These are phyloP conservation scores for Pythium phragmiticola DNA, from an alignment of 352 stramenopile species.

Conservation along the genomic window DNA sequence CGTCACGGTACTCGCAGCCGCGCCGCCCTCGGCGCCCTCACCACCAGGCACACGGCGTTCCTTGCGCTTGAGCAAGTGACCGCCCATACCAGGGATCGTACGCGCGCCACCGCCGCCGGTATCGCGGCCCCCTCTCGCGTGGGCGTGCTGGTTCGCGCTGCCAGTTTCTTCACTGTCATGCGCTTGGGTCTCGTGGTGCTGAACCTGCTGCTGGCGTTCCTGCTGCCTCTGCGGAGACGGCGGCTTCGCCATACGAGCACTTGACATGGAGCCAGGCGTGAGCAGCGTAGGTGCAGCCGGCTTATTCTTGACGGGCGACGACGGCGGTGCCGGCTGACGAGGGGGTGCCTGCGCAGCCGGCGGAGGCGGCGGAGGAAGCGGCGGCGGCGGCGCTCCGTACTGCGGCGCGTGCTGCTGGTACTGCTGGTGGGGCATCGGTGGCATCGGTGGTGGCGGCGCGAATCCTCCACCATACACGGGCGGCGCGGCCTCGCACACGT, in stretches of 20 bases:
- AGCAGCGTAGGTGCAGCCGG: slow-evolving; percentile 42
- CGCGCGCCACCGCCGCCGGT: slow-evolving; percentile 24
- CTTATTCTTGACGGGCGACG: slow-evolving; percentile 13
- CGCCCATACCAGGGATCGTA: slow-evolving; percentile 83
- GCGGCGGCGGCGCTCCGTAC: slow-evolving; percentile 12
- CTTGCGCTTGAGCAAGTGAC: slow-evolving; percentile 76
- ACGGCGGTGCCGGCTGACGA: slow-evolving; percentile 9
- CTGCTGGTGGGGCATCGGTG: slow-evolving; percentile 19
- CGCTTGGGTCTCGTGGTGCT: background rate
- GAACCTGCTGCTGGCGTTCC: slow-evolving; percentile 20
- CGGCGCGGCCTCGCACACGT: slow-evolving; percentile 74
- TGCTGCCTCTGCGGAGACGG: slow-evolving; percentile 23
- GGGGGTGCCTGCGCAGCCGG: background rate
- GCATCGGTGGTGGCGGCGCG: slow-evolving; percentile 12
- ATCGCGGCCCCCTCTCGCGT: slow-evolving; percentile 1
- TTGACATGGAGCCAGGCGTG: slow-evolving; percentile 53
- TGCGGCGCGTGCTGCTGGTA: slow-evolving; percentile 7
- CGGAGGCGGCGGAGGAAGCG: slow-evolving; percentile 14
- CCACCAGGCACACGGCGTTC: slow-evolving; percentile 59
- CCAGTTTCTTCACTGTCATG: slow-evolving; percentile 2
- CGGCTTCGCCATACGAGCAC: slow-evolving; percentile 28
- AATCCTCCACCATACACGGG: slow-evolving; percentile 14
- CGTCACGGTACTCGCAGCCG: slow-evolving; percentile 13
- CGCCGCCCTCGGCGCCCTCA: slow-evolving; percentile 19
- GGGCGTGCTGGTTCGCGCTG: slow-evolving; percentile 14